Conservation (phyloP, 768 basidiomycete genomes). For the Suillus weaverae region DNA sequence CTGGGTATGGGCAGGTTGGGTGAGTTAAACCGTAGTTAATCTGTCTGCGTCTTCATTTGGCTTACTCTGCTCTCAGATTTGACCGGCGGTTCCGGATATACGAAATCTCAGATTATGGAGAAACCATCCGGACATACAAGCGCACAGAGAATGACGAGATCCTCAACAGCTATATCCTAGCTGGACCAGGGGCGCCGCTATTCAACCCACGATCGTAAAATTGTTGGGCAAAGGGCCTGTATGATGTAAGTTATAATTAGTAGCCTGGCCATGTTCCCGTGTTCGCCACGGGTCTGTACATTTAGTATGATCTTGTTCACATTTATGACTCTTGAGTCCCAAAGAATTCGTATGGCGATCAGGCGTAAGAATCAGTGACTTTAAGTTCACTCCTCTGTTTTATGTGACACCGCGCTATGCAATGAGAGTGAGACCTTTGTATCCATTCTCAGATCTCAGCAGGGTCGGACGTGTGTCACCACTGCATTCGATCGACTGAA, state of each 20-base stretch:
- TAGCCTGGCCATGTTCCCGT: neutral
- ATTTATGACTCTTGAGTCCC: neutral
- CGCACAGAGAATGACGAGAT: conserved; percentile 70
- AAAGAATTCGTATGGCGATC: neutral
- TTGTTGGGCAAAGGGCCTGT: neutral
- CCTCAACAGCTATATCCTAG: conserved; percentile 62
- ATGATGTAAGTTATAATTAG: conserved; percentile 1
- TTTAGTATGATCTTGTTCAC: neutral
- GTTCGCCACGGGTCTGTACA: neutral
- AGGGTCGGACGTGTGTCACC: neutral
- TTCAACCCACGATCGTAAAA: conserved; percentile 19
- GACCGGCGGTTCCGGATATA: conserved; percentile 90
- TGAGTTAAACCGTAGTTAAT: conserved; percentile 30
- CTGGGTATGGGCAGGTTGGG: conserved; percentile 80
- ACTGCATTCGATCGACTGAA: neutral
- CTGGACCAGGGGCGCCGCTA: conserved; percentile 48
- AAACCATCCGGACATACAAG: conserved; percentile 89
- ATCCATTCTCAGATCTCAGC: neutral
- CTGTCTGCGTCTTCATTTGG: neutral
- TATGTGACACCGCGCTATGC: neutral
- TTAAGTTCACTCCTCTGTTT: no score
- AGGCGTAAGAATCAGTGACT: neutral
- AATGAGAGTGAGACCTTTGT: no score
- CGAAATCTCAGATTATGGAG: conserved; percentile 85
- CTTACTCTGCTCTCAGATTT: conserved; percentile 50